A percentile compares a stretch with the other conserved stretches of the same genome.
Evolutionary conservation across 148 eudicot genomes (phyloP).

Genomic region (Salicornia ramosissima): DNA sequence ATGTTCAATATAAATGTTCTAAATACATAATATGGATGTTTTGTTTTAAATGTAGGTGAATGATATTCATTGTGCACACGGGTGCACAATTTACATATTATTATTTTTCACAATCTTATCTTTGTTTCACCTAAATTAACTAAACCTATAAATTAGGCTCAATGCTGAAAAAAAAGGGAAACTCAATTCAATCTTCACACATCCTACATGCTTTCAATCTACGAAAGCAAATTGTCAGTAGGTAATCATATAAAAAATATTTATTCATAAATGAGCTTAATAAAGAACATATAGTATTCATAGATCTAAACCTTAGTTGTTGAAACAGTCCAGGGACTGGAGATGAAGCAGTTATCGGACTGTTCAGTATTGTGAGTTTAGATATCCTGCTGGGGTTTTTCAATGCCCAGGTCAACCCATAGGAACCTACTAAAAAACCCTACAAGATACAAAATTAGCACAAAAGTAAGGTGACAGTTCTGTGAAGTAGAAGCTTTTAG

Average conservation of each 20-base stretch:
- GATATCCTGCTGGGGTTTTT: slow-evolving; percentile 69
- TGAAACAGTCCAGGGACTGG: slow-evolving; percentile 96
- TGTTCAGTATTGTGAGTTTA: slow-evolving; percentile 76
- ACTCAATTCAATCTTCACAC: background rate
- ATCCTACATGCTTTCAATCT: background rate
- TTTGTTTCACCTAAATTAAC: no score
- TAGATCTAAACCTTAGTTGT: slow-evolving; percentile 64
- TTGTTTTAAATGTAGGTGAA: no score
- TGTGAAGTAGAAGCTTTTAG: background rate
- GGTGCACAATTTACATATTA: no score
- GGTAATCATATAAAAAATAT: background rate
- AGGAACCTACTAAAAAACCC: slow-evolving; percentile 98
- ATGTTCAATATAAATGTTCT: no score
- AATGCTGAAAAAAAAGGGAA: background rate
- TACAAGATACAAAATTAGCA: slow-evolving; percentile 28
- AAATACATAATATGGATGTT: no score
- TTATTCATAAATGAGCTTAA: background rate
- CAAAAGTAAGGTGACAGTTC: slow-evolving; percentile 6
- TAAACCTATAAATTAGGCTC: background rate
- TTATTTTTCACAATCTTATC: background rate
- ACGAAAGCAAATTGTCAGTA: background rate
- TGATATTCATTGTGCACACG: no score
- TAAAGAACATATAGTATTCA: slow-evolving; percentile 4
- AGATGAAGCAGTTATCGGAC: slow-evolving; percentile 82
- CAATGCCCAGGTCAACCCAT: slow-evolving; percentile 97